Evolutionary conservation across 306 rosid genomes (phyloP).

Genomic region (Cotoneaster glaucophyllus): DNA sequence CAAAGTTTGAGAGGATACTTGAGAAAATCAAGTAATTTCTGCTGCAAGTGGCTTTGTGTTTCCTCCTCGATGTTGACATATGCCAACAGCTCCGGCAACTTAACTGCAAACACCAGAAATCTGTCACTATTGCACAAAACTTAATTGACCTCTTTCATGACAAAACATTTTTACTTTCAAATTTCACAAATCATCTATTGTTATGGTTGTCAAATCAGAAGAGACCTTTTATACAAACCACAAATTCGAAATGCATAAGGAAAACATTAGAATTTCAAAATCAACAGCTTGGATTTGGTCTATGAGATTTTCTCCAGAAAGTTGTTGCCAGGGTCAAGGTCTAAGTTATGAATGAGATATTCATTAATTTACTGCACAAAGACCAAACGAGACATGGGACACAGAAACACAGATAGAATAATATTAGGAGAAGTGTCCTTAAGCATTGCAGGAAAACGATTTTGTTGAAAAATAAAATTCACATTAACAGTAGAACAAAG

Average conservation of each 20-base stretch:
- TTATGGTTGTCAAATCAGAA: neutral
- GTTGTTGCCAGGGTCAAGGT: neutral
- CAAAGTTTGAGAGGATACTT: slow-evolving; percentile 32
- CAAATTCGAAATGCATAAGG: neutral
- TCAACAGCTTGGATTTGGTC: neutral
- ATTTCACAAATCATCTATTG: neutral
- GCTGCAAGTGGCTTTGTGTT: slow-evolving; percentile 65
- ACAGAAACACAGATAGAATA: neutral
- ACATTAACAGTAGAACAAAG: neutral
- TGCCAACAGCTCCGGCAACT: slow-evolving; percentile 86
- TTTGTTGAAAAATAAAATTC: neutral
- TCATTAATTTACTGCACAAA: neutral
- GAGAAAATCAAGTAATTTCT: slow-evolving; percentile 66
- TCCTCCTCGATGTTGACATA: slow-evolving; percentile 92
- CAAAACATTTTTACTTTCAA: neutral
- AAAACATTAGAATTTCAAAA: neutral
- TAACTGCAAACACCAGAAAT: slow-evolving; percentile 66
- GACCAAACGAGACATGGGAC: neutral
- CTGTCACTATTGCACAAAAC: slow-evolving; percentile 3
- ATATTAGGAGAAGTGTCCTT: neutral
- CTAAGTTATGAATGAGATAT: neutral
- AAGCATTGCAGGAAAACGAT: neutral
- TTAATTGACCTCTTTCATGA: neutral
- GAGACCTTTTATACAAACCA: neutral
- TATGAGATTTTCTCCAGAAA: neutral